A percentile compares a stretch with the other conserved stretches of the same genome.
Conservation (phyloP, 495 filamentous ascomycete species). For the Aspergillus cristatus region DNA sequence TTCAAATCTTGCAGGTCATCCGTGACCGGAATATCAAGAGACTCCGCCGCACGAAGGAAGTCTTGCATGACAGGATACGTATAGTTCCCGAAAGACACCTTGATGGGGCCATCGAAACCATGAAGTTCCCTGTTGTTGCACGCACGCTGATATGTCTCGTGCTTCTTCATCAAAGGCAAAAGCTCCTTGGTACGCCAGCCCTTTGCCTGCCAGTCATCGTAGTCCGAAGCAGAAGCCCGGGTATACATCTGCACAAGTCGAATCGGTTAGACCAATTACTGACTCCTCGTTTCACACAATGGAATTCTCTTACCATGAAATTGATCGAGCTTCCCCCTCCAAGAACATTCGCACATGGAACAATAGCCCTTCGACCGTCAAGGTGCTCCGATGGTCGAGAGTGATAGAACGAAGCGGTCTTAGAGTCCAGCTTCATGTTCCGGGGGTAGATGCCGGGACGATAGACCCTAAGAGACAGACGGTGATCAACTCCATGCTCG, state of each 20-base stretch:
- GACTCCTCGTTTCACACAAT: background rate
- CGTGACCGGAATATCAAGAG: conserved; percentile 62
- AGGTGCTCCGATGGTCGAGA: conserved; percentile 66
- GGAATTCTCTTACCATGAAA: conserved; percentile 50
- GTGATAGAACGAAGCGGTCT: conserved; percentile 80
- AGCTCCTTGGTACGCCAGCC: conserved; percentile 75
- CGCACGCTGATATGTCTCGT: conserved; percentile 74
- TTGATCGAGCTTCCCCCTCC: conserved; percentile 77
- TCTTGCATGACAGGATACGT: conserved; percentile 66
- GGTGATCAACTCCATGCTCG: conserved; percentile 1
- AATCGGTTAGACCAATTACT: background rate
- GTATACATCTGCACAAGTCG: conserved; percentile 92
- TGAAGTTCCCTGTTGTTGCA: conserved; percentile 69
- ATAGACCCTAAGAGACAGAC: conserved; percentile 45
- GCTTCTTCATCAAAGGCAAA: conserved; percentile 72
- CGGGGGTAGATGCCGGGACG: conserved; percentile 69
- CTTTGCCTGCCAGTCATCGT: conserved; percentile 75
- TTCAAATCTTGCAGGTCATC: conserved; percentile 62
- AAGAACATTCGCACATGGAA: conserved; percentile 70
- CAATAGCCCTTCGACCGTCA: conserved; percentile 60
- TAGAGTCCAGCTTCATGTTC: conserved; percentile 78
- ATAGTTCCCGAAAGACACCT: conserved; percentile 76
- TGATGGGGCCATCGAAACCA: conserved; percentile 74
- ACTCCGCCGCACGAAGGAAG: conserved; percentile 70
- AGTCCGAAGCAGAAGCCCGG: conserved; percentile 69